Evolutionary conservation across 2,329 filamentous ascomycete genomes (phyloP), one percentile per base, ranked within the genome.

Genomic region (Fonsecaea nubica): DNA sequence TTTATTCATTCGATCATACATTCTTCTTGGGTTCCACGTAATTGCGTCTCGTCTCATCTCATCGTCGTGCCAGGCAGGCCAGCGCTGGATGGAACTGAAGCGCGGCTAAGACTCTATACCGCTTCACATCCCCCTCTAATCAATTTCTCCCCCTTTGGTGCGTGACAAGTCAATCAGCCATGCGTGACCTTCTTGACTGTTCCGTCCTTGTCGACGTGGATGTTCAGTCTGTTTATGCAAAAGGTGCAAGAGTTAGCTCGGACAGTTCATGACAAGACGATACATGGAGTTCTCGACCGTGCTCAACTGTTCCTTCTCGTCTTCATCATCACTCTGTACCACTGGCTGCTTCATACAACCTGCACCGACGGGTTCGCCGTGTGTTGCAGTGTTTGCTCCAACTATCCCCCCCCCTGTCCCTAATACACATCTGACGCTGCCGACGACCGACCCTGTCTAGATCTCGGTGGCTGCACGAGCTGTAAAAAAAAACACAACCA

Each of bases 151-250:
- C 48, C 30, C 30, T 32, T 32, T 6, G 30, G 30, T 32, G 30
- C 4, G 30, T 13, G 10, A 5, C 18, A 12, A 40, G 5, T 68
- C 42, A 53, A 72, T 50, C 38, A 42, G 3, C 71, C 72, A 25
- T 73, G 66, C 32, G 67, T 79, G 18, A 83, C 80, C 70, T 82
- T 72, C 18, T 75, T 78, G 2, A 83, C 80, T 3, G 76, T 79
- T 1, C 79, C 81, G 50, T 81, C 75, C 9, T 81, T 75, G 54
- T 79, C 77, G 25, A 82, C 70, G 67, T 82, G 77, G 32, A 83
- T 72, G 53, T 82, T 83, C 62, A 83, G 65, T 65, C 80, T 82
- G 18, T 15, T 15, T 32, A 1, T 15, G 30, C 1, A 42, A n/a
- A 30, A 50, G 10, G 45, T 50, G 45, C 45, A 13, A 13, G 25